Percentiles rank a stretch among this genome's conserved stretches.
Conservation (phyloP, 2,329 filamentous ascomycete species). For the Aspergillus ibericus region DNA sequence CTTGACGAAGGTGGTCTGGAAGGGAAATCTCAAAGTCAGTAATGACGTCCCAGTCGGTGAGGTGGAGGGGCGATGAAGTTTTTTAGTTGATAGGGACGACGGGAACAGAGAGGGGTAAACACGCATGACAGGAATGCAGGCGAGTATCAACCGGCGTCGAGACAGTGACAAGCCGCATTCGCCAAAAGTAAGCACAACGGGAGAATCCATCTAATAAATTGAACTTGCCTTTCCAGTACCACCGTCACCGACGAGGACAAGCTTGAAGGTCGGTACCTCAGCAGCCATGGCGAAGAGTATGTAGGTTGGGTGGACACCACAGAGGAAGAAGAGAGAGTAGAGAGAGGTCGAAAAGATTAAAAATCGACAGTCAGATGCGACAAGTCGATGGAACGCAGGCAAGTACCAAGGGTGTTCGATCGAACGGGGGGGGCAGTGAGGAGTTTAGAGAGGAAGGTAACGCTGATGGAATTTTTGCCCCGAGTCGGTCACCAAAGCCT, state of each 20-base stretch:
- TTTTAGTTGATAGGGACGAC: conserved; percentile 27
- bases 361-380: conserved; percentile 25
- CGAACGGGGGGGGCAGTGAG: conserved; percentile 25
- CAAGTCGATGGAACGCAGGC: conserved; percentile 16
- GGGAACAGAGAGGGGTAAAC: conserved; percentile 19
- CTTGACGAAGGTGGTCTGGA: conserved; percentile 99
- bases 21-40: conserved; percentile 10
- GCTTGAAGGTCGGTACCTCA: conserved; percentile 87
- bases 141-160: neutral
- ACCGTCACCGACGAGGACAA: conserved; percentile 98
- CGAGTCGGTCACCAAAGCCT: conserved; percentile 23
- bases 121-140: conserved; percentile 5
- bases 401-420: conserved; percentile 17
- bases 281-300: conserved; percentile 60
- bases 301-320: conserved; percentile 11
- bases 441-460: conserved; percentile 28
- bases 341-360: conserved; percentile 14
- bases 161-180: neutral
- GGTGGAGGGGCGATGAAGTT: conserved; percentile 25
- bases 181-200: neutral
- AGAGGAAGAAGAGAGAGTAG: conserved; percentile 14
- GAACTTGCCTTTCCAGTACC: conserved; percentile 94
- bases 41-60: conserved; percentile 5
- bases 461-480: conserved; percentile 33
- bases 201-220: conserved; percentile 5